A percentile compares a stretch with the other conserved stretches of the same genome.
These are phyloP conservation scores for Cladobotryum mycophilum DNA, from an alignment of 2,329 filamentous ascomycete genomes.

Conservation along the genomic window DNA sequence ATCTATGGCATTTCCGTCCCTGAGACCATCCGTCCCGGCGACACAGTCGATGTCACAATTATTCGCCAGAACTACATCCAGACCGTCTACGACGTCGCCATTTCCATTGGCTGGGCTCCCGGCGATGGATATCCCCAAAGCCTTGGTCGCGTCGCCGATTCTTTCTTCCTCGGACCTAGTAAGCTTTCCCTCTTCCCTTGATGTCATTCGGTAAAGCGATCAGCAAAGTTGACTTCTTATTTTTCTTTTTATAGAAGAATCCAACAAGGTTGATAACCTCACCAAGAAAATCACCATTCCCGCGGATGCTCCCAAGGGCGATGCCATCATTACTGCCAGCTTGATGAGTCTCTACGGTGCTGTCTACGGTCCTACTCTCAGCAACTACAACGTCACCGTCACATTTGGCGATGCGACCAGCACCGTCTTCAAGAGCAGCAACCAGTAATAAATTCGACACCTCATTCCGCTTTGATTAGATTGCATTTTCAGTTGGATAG, in stretches of 20 bases:
- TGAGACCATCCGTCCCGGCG: conserved; percentile 32
- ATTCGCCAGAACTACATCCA: conserved; percentile 39
- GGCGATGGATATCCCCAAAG: conserved; percentile 19
- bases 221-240: not conserved
- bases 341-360: conserved; percentile 25
- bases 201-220: too few species aligned
- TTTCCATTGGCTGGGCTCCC: conserved; percentile 34
- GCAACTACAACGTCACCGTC: conserved; percentile 22
- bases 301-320: conserved; percentile 13
- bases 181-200: conserved; percentile 2
- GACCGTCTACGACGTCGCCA: conserved; percentile 36
- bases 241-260: conserved; percentile 16
- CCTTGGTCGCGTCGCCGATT: conserved; percentile 25
- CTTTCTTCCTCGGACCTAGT: conserved; percentile 33
- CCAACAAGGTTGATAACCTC: conserved; percentile 22
- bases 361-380: conserved; percentile 12
- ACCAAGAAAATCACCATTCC: conserved; percentile 23
- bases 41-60: conserved; percentile 32
- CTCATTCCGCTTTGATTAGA: too few species aligned
- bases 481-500: too few species aligned
- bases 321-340: conserved; percentile 21
- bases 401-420: conserved; percentile 18
- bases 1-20: conserved; percentile 39
- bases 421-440: conserved; percentile 15
- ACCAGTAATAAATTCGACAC: not conserved